A percentile compares a stretch with the other conserved stretches of the same genome.
These are phyloP conservation scores for Pseudopithomyces maydicus DNA, from an alignment of 2,329 filamentous ascomycete genomes.

Conservation along the genomic window DNA sequence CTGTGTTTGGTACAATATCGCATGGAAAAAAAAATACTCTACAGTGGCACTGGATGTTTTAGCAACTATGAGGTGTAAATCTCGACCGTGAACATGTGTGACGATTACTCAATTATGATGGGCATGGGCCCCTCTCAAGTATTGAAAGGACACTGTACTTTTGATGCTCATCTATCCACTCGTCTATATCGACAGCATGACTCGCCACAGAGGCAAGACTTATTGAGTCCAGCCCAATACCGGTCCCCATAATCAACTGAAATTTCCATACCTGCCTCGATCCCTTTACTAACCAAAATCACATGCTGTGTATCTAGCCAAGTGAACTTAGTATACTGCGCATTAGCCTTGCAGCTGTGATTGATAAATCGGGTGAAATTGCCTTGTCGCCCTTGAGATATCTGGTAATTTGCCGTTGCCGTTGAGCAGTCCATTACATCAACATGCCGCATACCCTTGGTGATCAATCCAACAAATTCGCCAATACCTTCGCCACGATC, in stretches of 20 bases:
- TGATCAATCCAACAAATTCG: constrained; percentile 62
- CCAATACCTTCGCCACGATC: constrained; percentile 59
- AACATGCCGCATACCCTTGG: constrained; percentile 56
- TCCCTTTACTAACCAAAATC: constrained; percentile 61
- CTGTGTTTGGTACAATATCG: too few relatives aligned
- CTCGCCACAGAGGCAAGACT: constrained; percentile 61
- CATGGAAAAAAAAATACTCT: too few relatives aligned
- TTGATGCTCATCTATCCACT: background rate
- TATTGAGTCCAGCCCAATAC: constrained; percentile 63
- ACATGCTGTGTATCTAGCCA: constrained; percentile 62
- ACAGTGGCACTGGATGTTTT: too few relatives aligned
- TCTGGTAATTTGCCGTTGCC: constrained; percentile 62
- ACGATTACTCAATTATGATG: too few relatives aligned
- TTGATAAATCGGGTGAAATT: constrained; percentile 66
- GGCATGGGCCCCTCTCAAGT: too few relatives aligned
- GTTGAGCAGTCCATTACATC: constrained; percentile 60
- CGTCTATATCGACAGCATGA: constrained; percentile 54
- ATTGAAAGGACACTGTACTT: too few relatives aligned
- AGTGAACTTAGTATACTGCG: constrained; percentile 62
- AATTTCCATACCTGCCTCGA: constrained; percentile 59
- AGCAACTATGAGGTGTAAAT: too few relatives aligned
- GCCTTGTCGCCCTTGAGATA: constrained; percentile 61
- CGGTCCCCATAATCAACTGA: constrained; percentile 64
- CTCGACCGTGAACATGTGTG: too few relatives aligned
- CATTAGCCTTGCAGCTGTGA: constrained; percentile 63